Evolutionary conservation across 306 rosid genomes (phyloP), one percentile per base, ranked within the genome.

Genomic region (Vachellia pachyceras): DNA sequence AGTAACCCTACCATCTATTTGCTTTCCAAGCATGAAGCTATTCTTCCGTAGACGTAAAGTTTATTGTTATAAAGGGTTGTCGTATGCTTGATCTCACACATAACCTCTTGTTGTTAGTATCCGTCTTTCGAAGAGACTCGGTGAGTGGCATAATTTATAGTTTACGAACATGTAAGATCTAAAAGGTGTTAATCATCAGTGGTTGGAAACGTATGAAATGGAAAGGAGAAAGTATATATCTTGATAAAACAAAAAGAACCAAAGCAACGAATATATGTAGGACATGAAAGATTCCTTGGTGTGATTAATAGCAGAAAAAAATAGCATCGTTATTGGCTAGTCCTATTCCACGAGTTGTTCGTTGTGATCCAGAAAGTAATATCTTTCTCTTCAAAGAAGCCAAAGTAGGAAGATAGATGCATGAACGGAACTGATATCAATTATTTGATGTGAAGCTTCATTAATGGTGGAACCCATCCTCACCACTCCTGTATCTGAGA

Each of bases 21-120:
- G 85, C 82, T 81, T 64, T 82, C 69, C 84, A 55, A 39, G 52
- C 22, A 75, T 82, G 77, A 80, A 73, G 81, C 33, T 74, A 77
- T 35, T 15, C 22, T 64, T 29, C 33, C 33, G 1, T 29, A 29
- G 2, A 29, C 33, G 33, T 29, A 29, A 0, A 29, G 33, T 29
- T 29, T 29, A 29, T 29, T 29, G 33, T 29, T 29, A 29, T 29
- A 29, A 29, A 29, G 33, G 33, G 33, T 29, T 29, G 33, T 29
- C 33, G 33, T 29, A 29, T 29, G 33, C 33, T 29, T 29, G 33
- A 29, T 1, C 33, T 29, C 33, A 29, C 33, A 29, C 33, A 29
- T 29, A 2, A 29, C 33, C 33, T 29, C 33, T 29, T 29, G 33
- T n/a, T n/a, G n/a, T 29, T 29, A 29, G 33, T 29, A 29, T 29